Base-by-base conservation (phyloP, 1,284 basidiomycete genomes). In the Taiwanofungus camphoratus region DNA sequence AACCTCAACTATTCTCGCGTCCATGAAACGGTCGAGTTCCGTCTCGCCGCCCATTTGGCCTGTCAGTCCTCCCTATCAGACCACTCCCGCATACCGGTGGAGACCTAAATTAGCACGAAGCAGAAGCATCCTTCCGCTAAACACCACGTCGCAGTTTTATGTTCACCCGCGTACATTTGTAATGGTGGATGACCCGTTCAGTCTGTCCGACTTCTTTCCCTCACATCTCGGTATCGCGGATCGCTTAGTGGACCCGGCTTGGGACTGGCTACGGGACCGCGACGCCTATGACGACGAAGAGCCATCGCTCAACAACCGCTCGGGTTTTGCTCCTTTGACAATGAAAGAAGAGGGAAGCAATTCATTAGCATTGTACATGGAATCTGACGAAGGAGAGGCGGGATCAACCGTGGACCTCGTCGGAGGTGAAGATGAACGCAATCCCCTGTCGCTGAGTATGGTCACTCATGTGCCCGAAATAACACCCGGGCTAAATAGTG, bases 141-240 rank as follows among this genome's bases (percentile, higher is more conserved):
- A 26, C 18, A 33, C 20, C 37, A 23, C 39, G 36, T 36, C 39
- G 21, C 39, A 45, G 13, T 36, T 45, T 22, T n/a, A n/a, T n/a
- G n/a, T n/a, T n/a, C n/a, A n/a, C n/a, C n/a, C n/a, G n/a, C n/a
- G n/a, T n/a, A n/a, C n/a, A n/a, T n/a, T n/a, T n/a, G n/a, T n/a
- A 46, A 47, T 55, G 41, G 39, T 49, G 30, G 68, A 69, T 42
- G 73, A 77, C 50, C 69, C 74, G 5, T 77, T 76, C 61, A 73
- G 59, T 53, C 61, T 77, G 42, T 58, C 59, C 16, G 68, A 67
- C 11, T 77, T 77, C 62, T 76, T 76, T 58, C 74, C 76, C 4
- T 54, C 64, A 19, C 53, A 62, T 23, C 50, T 61, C 23, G 45
- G 55, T 22, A 51, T 49, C 36, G 52, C 43, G 38, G 50, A 45